These are phyloP conservation scores for Aspergillus glaucus DNA, from an alignment of 2,329 filamentous ascomycete species.

Conservation along the genomic window DNA sequence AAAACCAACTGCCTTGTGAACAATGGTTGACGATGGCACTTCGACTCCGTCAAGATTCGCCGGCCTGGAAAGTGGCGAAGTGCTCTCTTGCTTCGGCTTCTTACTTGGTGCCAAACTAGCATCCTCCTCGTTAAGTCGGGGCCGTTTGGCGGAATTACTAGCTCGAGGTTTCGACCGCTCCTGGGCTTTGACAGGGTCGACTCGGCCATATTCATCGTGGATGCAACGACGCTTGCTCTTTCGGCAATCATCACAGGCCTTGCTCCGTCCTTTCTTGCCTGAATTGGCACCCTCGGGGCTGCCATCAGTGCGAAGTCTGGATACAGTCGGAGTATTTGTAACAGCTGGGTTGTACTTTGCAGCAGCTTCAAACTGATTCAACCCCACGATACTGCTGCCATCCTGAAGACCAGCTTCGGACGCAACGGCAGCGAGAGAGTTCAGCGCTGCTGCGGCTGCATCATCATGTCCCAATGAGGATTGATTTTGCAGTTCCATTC, in stretches of 20 bases:
- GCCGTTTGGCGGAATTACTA: conserved; percentile 50
- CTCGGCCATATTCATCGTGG: conserved; percentile 58
- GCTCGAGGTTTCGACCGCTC: conserved; percentile 56
- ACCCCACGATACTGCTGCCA: conserved; percentile 14
- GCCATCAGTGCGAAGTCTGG: conserved; percentile 19
- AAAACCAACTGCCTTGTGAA: conserved; percentile 6
- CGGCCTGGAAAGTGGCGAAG: conserved; percentile 19
- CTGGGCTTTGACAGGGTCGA: conserved; percentile 58
- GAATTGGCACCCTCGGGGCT: conserved; percentile 32
- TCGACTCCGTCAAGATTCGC: conserved; percentile 16
- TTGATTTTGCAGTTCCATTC: conserved; percentile 22
- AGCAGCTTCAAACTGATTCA: conserved; percentile 25
- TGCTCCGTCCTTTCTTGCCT: conserved; percentile 54
- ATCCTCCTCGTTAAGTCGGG: conserved; percentile 40
- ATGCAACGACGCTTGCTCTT: conserved; percentile 65
- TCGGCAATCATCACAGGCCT: conserved; percentile 60
- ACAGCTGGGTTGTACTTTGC: conserved; percentile 20
- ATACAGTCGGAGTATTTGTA: conserved; percentile 21
- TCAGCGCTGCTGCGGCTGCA: conserved; percentile 33
- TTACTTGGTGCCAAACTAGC: conserved; percentile 18
- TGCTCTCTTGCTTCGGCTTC: conserved; percentile 31
- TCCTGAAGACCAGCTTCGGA: conserved; percentile 29
- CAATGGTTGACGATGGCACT: conserved; percentile 9
- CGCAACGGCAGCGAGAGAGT: conserved; percentile 33
- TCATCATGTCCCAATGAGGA: conserved; percentile 32